Base-by-base conservation (phyloP, 148 eudicot genomes). In the Amaranthus cruentus region DNA sequence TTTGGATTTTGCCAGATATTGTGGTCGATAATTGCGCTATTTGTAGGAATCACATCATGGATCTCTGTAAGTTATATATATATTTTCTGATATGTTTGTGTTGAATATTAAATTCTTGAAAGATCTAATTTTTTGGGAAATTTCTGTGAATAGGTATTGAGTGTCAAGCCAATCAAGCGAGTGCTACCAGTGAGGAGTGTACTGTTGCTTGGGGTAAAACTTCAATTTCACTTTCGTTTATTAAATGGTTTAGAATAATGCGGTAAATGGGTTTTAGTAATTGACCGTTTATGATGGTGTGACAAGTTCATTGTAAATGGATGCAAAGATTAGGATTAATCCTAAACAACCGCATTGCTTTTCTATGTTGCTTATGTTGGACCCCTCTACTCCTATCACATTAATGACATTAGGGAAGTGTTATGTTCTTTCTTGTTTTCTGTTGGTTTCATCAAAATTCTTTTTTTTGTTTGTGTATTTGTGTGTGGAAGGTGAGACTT, bases 1-100 rank as follows among this genome's bases (percentile, higher is more conserved):
- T 62, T 52, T 21, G 62, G 8, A 5, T 46, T 6, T 61, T 14
- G 76, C 80, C 85, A 89, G 97, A 91, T 85, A 91, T 89, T 73
- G 97, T 91, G 10, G 95, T 91, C 53, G 97, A 91, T 66, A 91
- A 91, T 28, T 91, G 94, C 75, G 97, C 96, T 6, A 93, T 93
- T 73, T 90, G 96, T 79, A 85, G 98, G 80, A 93, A 93, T 62
- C 98, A 93, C 79, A 93, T 93, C 83, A 93, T 93, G 98, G 93
- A 93, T 86, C 93, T 90, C n/a, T 90, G 96, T 90, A 69, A 85
- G 96, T 83, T 15, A 9, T 3, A 3, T 2, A 15, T 4, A 42
- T 62, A 12, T 6, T 66, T 11, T 2, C 21, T 54, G 6, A 10
- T 11, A 4, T 72, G 9, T 48, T 49, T 58, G 7, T 28, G 18